Evolutionary conservation across 202 grass and related monocot species (phyloP).

Genomic region (Setaria italica): DNA sequence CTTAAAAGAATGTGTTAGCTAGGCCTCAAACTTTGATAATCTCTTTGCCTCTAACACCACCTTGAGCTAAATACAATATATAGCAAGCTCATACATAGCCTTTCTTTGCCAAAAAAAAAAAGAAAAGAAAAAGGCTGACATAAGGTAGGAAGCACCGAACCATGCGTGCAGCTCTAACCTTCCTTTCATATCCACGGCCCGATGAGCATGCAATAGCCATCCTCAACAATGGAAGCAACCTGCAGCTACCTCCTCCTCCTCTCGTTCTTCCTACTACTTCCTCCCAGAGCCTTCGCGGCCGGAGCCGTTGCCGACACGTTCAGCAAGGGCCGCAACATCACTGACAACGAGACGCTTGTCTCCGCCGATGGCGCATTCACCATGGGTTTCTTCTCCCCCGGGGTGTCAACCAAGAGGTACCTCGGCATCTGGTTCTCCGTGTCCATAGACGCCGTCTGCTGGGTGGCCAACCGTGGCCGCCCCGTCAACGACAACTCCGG

Average conservation of each 20-base stretch:
- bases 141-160: too few relatives aligned
- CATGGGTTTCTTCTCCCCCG: conserved; percentile 59
- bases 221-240: neutral
- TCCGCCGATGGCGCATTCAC: conserved; percentile 36
- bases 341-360: conserved; percentile 46
- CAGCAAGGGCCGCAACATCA: neutral
- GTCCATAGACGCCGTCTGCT: conserved; percentile 33
- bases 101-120: too few relatives aligned
- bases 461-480: conserved; percentile 50
- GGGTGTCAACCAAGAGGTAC: conserved; percentile 45
- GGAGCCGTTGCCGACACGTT: conserved; percentile 8
- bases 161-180: too few relatives aligned
- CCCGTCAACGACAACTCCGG: conserved; percentile 8
- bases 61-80: too few relatives aligned
- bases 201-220: neutral
- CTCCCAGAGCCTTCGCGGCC: neutral
- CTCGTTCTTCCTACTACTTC: neutral
- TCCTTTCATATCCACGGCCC: too few relatives aligned
- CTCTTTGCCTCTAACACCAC: too few relatives aligned
- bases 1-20: too few relatives aligned
- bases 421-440: conserved; percentile 51
- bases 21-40: too few relatives aligned
- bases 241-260: neutral
- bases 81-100: too few relatives aligned
- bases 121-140: too few relatives aligned